Base-by-base conservation (phyloP, 2,329 filamentous ascomycete species). In the Fusarium oxysporum region DNA sequence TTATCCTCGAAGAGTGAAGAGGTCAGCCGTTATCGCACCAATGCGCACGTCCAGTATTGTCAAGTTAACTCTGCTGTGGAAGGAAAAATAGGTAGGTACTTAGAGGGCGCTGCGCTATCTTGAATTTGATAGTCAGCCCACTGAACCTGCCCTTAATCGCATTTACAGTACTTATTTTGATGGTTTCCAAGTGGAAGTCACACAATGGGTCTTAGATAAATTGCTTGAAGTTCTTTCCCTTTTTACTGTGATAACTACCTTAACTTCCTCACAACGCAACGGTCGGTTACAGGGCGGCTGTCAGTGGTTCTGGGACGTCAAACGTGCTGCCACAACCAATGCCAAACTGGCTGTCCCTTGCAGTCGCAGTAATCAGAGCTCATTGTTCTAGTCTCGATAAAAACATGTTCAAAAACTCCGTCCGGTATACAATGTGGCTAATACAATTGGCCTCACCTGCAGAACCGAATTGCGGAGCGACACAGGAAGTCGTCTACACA, bases 51-150 rank as follows among this genome's bases (percentile, higher is more conserved):
- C 48, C 11, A 5, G 14, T 19, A 7, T 14, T 58, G 12, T 5
- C 44, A 33, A 43, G 17, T 35, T 23, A 11, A 25, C 10, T 13
- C 11, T 38, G 37, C 21, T 60, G 40, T 32, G 7, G 11, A 19
- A 33, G 30, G 16, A 14, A 57, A n/a, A 35, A 35, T 10, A 23
- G 11, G 8, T 14, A 11, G 10, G 30, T 19, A 23, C 28, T 63
- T 54, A 4, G 64, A 68, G 53, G 57, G 65, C 64, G 64, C 45
- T 47, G 8, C n/a, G 8, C 25, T 48, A 12, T 5, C 17, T 25
- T n/a, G 11, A 16, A 6, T 25, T 23, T 23, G 14, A 32, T 30
- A 33, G 5, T 17, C 11, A 35, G 30, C 2, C 12, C 12, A 7
- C 32, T 25, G n/a, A 35, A 14, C n/a, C n/a, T 25, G n/a, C 16